These are phyloP conservation scores for Gillenia trifoliata DNA, from an alignment of 306 rosid genomes.

Conservation along the genomic window DNA sequence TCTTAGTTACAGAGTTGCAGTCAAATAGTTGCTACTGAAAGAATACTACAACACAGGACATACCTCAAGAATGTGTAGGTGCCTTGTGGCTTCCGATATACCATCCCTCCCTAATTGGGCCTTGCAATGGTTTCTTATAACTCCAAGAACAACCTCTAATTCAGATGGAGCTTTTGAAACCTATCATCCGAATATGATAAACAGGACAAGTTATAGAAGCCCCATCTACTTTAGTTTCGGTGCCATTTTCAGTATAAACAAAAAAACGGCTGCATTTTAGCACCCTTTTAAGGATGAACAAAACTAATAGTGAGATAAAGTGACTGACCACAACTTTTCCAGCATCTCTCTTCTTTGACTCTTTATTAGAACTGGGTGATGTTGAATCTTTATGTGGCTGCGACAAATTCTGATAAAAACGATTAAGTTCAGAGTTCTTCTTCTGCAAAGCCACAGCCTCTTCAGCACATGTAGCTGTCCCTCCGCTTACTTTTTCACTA, in stretches of 20 bases:
- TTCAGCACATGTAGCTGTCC: constrained; percentile 74
- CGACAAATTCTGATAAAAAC: constrained; percentile 65
- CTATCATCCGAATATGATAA: constrained; percentile 28
- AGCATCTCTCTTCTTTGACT: constrained; percentile 73
- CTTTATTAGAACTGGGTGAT: constrained; percentile 40
- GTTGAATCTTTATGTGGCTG: constrained; percentile 43
- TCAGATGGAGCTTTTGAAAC: constrained; percentile 78
- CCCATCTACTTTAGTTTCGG: background rate
- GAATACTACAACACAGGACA: constrained; percentile 15
- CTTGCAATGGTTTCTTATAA: constrained; percentile 76
- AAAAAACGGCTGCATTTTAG: background rate
- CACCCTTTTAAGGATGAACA: constrained; percentile 4
- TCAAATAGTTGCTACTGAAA: constrained; percentile 14
- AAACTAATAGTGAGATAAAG: constrained; percentile 10
- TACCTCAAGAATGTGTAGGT: constrained; percentile 82
- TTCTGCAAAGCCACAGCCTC: constrained; percentile 86
- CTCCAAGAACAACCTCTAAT: constrained; percentile 86
- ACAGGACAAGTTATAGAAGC: background rate
- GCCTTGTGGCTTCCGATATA: constrained; percentile 60
- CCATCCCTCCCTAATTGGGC: constrained; percentile 58
- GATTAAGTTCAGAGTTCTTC: constrained; percentile 69
- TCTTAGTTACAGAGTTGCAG: constrained; percentile 6
- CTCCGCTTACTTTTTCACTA: constrained; percentile 67
- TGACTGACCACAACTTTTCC: constrained; percentile 84
- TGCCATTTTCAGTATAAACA: background rate